Conservation (phyloP, 2,329 filamentous ascomycete genomes). For the Plenodomus biglobosus region DNA sequence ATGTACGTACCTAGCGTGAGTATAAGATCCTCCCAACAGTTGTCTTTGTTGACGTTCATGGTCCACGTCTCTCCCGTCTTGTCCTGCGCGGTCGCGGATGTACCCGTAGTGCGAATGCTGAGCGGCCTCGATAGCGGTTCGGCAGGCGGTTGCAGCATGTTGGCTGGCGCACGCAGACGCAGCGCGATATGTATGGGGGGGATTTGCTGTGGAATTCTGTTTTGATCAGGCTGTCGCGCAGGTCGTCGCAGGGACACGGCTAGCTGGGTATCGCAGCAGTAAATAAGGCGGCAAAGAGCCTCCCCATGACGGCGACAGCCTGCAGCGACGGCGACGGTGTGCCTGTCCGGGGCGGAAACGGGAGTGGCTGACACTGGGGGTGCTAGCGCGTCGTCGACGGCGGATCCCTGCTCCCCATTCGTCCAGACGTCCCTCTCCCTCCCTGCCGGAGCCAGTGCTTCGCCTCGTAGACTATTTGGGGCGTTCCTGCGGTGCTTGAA, state of each 20-base stretch:
- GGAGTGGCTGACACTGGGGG: constrained; percentile 42
- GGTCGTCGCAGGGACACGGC: constrained; percentile 11
- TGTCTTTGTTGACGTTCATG: constrained; percentile 41
- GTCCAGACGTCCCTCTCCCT: neutral
- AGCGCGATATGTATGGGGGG: constrained; percentile 15
- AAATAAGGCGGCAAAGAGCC: constrained; percentile 31
- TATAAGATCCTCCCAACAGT: constrained; percentile 53
- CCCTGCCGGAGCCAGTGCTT: constrained; percentile 12
- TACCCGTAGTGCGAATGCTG: constrained; percentile 40
- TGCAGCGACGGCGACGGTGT: constrained; percentile 10
- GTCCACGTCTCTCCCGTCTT: constrained; percentile 51
- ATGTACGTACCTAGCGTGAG: constrained; percentile 46
- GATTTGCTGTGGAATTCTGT: constrained; percentile 7
- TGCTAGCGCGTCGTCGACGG: constrained; percentile 1
- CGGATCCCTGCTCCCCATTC: constrained; percentile 17
- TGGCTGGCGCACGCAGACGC: constrained; percentile 12
- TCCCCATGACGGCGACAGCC: constrained; percentile 27
- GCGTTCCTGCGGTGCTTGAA: constrained; percentile 1
- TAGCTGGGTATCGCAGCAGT: constrained; percentile 4
- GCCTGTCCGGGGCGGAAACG: constrained; percentile 20
- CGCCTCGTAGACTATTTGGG: constrained; percentile 8
- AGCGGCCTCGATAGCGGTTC: constrained; percentile 34
- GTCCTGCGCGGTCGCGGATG: constrained; percentile 40
- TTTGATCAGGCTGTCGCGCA: constrained; percentile 9
- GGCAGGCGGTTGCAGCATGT: constrained; percentile 33